Percentiles rank a stretch among this genome's conserved stretches.
Evolutionary conservation across 2,329 filamentous ascomycete species (phyloP).

Genomic region (Fusarium transvaalense): DNA sequence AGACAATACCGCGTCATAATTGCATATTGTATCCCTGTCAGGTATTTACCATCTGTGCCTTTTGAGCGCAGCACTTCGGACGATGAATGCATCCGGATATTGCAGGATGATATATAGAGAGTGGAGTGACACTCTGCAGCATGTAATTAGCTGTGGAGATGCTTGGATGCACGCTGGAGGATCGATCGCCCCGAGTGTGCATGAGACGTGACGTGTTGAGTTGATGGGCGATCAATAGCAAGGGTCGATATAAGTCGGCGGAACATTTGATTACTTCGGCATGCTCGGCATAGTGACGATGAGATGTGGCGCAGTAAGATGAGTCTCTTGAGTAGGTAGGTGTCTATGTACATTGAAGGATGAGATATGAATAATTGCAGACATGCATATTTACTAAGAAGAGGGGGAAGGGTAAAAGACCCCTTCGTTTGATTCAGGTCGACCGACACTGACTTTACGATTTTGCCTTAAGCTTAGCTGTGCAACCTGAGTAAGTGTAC

Average conservation of each 20-base stretch:
- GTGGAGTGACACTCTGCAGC: constrained; percentile 32
- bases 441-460: not conserved
- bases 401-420: constrained; percentile 3
- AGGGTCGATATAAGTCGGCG: constrained; percentile 25
- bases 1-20: constrained; percentile 24
- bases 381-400: not conserved
- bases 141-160: constrained; percentile 42
- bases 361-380: not conserved
- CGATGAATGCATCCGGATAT: constrained; percentile 29
- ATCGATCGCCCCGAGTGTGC: constrained; percentile 34
- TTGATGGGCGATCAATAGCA: constrained; percentile 30
- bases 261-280: constrained; percentile 1
- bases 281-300: not conserved
- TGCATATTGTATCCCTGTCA: not conserved
- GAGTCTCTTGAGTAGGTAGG: not conserved
- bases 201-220: constrained; percentile 36
- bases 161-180: constrained; percentile 21
- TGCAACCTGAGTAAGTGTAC: constrained; percentile 9
- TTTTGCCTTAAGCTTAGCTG: not conserved
- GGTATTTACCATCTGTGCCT: constrained; percentile 1
- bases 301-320: not conserved
- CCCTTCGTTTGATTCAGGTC: not conserved
- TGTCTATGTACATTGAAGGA: not conserved
- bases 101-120: constrained; percentile 28
- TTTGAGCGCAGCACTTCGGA: constrained; percentile 10